Evolutionary conservation across 2,329 filamentous ascomycete species (phyloP).

Genomic region (Exophiala sp.): DNA sequence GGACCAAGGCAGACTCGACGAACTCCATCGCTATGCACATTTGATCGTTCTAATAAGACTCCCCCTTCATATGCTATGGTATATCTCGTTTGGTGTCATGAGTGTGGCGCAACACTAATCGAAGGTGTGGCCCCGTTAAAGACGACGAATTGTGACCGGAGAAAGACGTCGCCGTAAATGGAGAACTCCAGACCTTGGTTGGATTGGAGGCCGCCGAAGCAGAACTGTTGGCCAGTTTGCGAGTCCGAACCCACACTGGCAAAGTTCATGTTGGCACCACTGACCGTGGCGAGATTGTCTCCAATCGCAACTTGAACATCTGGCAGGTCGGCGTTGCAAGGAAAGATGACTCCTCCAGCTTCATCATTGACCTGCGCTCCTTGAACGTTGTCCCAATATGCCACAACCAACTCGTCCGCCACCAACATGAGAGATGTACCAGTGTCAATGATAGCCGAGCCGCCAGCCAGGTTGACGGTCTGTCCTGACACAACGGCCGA

Average conservation of each 20-base stretch:
- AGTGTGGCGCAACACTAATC: slow-evolving; percentile 51
- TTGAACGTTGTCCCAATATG: slow-evolving; percentile 58
- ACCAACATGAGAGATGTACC: slow-evolving; percentile 66
- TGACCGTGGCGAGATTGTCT: slow-evolving; percentile 50
- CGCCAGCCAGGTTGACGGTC: slow-evolving; percentile 31
- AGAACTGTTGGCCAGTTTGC: slow-evolving; percentile 45
- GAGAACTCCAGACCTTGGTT: slow-evolving; percentile 54
- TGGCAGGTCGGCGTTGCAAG: slow-evolving; percentile 53
- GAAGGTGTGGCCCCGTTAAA: slow-evolving; percentile 54
- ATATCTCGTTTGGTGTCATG: slow-evolving; percentile 1
- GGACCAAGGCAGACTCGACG: too few relatives aligned
- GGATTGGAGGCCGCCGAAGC: slow-evolving; percentile 59
- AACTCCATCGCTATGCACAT: background rate
- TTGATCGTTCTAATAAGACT: background rate
- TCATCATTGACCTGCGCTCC: slow-evolving; percentile 47
- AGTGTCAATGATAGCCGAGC: slow-evolving; percentile 62
- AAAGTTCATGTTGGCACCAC: slow-evolving; percentile 56
- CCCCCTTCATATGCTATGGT: background rate
- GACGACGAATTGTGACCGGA: slow-evolving; percentile 59
- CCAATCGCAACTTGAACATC: slow-evolving; percentile 56
- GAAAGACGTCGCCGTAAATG: slow-evolving; percentile 60
- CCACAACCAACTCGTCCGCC: slow-evolving; percentile 52
- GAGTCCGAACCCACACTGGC: slow-evolving; percentile 47
- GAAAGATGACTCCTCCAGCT: slow-evolving; percentile 54
- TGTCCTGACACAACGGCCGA: slow-evolving; percentile 55